Base-by-base conservation (phyloP, 176 grass and related monocot species). In the Cymbopogon citratus region DNA sequence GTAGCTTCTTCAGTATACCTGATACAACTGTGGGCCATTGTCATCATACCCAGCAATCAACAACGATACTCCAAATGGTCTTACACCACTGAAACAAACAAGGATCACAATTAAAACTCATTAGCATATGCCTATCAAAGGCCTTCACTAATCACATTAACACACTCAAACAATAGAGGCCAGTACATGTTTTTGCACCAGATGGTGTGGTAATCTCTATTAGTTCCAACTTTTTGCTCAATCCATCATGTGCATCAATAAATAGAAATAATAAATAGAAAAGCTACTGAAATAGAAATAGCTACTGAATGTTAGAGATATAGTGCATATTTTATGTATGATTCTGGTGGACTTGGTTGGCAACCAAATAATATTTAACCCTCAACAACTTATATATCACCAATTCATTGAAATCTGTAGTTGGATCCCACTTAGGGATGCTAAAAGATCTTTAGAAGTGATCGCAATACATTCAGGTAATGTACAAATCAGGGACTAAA, bases 11-110 rank as follows among this genome's bases (percentile, higher is more conserved):
- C 39, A 27, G 7, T 63, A 84, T 86, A 98, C 95, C 90, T 98
- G 95, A 76, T 95, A 98, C 70, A 98, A 56, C 75, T 95, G 95
- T 4, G 95, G 95, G 23, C 95, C 95, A 83, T 95, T 95, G 76
- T 98, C 95, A 72, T 98, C 95, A 80, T 91, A 98, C 45, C 95
- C 95, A 82, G 95, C 92, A 86, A 98, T 90, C 69, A 95, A 63
- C 63, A 98, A 56, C 8, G 92, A 98, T 73, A 98, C 92, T 83
- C 95, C 92, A 85, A 98, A 98, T 76, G 95, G 95, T 79, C 92
- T 93, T 75, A 98, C 95, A 87, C 95, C 95, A 85, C 95, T 98
- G 81, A 76, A 82, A 88, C 7, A 69, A 86, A 85, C 31, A 66
- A 88, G 14, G 16, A 16, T 85, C 38, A 87, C 48, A 16, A 10